Percentiles rank a stretch among this genome's conserved stretches.
phyloP scores from a whole-genome alignment of 352 stramenopile genomes.

The Globisporangium alternatum region DNA sequence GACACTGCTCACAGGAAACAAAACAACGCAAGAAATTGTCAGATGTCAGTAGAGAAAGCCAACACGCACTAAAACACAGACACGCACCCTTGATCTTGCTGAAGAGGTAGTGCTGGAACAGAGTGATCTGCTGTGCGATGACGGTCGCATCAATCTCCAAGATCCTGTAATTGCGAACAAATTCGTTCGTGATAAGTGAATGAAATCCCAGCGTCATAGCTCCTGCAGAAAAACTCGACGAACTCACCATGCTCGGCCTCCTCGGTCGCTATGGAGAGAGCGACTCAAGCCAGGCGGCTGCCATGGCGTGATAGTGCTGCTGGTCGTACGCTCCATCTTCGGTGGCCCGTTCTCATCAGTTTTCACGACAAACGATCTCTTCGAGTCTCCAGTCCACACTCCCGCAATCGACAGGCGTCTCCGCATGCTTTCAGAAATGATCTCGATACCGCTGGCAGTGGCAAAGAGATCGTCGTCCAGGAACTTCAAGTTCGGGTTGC shows the following conservation, averaged over 20 bases:
- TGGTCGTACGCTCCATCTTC: conserved; percentile 27
- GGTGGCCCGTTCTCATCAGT: conserved; percentile 31
- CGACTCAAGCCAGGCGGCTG: conserved; percentile 46
- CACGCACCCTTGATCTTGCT: conserved; percentile 79
- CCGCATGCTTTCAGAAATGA: conserved; percentile 74
- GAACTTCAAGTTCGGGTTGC: conserved; percentile 57
- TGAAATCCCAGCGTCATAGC: neutral
- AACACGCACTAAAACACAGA: neutral
- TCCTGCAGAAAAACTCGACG: neutral
- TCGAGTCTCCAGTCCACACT: conserved; percentile 60
- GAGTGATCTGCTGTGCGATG: conserved; percentile 80
- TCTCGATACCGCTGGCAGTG: conserved; percentile 64
- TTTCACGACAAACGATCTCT: conserved; percentile 66
- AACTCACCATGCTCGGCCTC: conserved; percentile 56
- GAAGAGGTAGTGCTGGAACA: conserved; percentile 87
- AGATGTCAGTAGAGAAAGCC: neutral
- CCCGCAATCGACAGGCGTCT: conserved; percentile 70
- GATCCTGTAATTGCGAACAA: conserved; percentile 32
- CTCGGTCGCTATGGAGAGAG: conserved; percentile 25
- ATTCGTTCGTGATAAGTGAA: neutral
- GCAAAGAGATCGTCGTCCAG: conserved; percentile 75
- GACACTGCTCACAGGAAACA: conserved; percentile 41
- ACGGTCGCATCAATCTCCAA: conserved; percentile 76
- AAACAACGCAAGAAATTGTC: neutral
- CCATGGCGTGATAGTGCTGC: conserved; percentile 43